Evolutionary conservation across 306 rosid species (phyloP).

Genomic region (Prunus dulcis): DNA sequence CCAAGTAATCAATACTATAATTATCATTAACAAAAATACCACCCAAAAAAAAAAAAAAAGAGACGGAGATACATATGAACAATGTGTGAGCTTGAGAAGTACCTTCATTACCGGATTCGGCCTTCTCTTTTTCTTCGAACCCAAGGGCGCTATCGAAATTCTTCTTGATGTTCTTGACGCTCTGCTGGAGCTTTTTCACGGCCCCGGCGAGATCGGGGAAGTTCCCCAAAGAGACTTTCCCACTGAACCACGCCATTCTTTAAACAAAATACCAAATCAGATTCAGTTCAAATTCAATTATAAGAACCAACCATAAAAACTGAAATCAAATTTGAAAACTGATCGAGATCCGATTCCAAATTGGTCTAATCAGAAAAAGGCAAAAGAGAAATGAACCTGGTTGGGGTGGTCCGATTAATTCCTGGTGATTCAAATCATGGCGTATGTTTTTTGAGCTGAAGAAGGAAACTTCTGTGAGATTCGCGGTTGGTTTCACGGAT

Average conservation of each 20-base stretch:
- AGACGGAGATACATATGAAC: slow-evolving; percentile 11
- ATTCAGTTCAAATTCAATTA: slow-evolving; percentile 24
- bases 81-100: slow-evolving; percentile 20
- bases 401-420: too few relatives aligned
- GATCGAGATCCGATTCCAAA: too few relatives aligned
- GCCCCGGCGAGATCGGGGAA: slow-evolving; percentile 97
- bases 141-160: slow-evolving; percentile 94
- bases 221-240: slow-evolving; percentile 77
- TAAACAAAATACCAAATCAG: slow-evolving; percentile 27
- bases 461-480: too few relatives aligned
- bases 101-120: slow-evolving; percentile 84
- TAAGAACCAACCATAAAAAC: too few relatives aligned
- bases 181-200: slow-evolving; percentile 96
- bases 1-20: background rate
- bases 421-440: too few relatives aligned
- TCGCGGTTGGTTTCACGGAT: too few relatives aligned
- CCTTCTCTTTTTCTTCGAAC: slow-evolving; percentile 61
- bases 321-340: too few relatives aligned
- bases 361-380: too few relatives aligned
- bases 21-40: slow-evolving; percentile 3
- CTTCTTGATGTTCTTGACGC: slow-evolving; percentile 96
- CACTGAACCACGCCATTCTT: slow-evolving; percentile 94
- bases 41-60: background rate
- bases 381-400: too few relatives aligned
- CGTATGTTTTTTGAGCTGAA: too few relatives aligned